Conservation (phyloP, 805 yeast genomes). For the Martiniozyma abietophila region DNA sequence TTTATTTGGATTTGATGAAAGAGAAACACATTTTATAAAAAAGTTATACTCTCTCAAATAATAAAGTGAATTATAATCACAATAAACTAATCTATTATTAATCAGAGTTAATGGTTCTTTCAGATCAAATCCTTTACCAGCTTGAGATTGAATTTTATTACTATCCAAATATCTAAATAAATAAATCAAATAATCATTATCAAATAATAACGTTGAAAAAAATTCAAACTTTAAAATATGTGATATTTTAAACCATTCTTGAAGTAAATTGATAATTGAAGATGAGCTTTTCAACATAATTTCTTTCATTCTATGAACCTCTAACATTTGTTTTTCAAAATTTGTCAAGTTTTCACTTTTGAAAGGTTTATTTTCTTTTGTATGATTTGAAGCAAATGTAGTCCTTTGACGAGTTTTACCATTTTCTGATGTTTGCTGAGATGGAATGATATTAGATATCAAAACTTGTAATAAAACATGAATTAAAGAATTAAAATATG, state of each 20-base stretch:
- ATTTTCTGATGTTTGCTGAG: conserved; percentile 17
- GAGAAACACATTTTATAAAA: conserved; percentile 4
- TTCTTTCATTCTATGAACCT: conserved; percentile 53
- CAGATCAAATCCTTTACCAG: conserved; percentile 19
- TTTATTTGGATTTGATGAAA: conserved; percentile 8
- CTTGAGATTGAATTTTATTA: conserved; percentile 22
- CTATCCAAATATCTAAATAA: conserved; percentile 27
- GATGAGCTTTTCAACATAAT: conserved; percentile 50
- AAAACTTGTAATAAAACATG: conserved; percentile 56
- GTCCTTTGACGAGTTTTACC: conserved; percentile 17
- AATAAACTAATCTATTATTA: conserved; percentile 23
- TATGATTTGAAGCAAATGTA: conserved; percentile 2
- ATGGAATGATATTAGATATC: conserved; percentile 34
- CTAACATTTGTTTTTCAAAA: conserved; percentile 35
- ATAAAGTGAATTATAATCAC: conserved; percentile 24
- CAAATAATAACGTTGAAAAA: conserved; percentile 62
- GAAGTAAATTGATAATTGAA: conserved; percentile 40
- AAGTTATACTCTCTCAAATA: conserved; percentile 17
- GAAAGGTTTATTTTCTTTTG: conserved; percentile 12
- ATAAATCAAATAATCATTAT: conserved; percentile 45
- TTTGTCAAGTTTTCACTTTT: conserved; percentile 13
- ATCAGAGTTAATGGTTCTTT: conserved; percentile 20
- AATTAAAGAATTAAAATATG: conserved; percentile 53
- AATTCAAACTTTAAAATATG: conserved; percentile 78
- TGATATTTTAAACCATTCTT: conserved; percentile 70